Evolutionary conservation across 345 rosid genomes (phyloP), one percentile per base, ranked within the genome.

Genomic region (Firmiana major): DNA sequence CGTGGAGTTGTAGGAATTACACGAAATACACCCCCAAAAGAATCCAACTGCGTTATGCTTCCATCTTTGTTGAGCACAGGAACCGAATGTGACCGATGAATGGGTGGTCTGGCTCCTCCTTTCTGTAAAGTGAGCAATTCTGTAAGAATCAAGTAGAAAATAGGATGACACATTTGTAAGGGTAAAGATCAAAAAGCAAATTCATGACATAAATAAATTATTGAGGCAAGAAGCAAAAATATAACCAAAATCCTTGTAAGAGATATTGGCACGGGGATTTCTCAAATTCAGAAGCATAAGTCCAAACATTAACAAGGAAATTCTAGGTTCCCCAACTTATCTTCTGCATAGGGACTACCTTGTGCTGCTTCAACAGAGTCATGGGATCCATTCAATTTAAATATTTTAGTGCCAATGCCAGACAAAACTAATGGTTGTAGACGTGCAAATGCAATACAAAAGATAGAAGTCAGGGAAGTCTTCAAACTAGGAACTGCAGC

Each of bases 71-170:
- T 82, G 36, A 93, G 81, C 75, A 79, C 84, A 6, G 99, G 98
- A 70, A 96, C 94, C 42, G 99, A 96, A 68, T 59, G 94, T 70
- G 99, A 93, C 17, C 98, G 94, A 77, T 89, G 93, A 54, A 96
- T 89, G 66, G 94, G 84, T 75, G 74, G 24, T 81, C 75, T 71
- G 73, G 83, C 75, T 69, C 85, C 90, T 71, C 84, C 87, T 82
- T 87, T 90, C 99, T 95, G 93, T 75, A 70, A 81, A 77, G 72
- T 38, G 71, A 63, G 76, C 40, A 84, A 80, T 62, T 76, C 70
- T 78, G 74, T 74, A 68, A 79, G 79, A 77, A 71, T 64, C 65
- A 38, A 79, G 65, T 36, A 34, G 24, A 71, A 26, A 77, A 34
- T 42, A 34, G 8, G 12, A 71, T 22, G 60, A 34, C 76, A 55